Conservation (phyloP, 2,329 filamentous ascomycete genomes). For the Alternaria triticina region DNA sequence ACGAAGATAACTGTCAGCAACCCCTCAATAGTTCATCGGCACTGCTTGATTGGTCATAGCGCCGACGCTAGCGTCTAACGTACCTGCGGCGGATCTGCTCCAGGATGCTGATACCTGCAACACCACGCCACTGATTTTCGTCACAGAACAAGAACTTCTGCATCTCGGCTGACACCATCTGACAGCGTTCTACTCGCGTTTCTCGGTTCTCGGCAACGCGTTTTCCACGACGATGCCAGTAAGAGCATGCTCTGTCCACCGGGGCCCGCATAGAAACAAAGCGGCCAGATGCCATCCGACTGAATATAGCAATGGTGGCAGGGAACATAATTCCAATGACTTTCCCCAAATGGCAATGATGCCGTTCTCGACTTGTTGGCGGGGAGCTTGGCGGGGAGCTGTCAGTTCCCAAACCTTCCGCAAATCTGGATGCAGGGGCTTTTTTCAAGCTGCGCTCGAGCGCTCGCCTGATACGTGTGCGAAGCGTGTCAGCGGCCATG, state of each 20-base stretch:
- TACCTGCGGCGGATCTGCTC: constrained; percentile 25
- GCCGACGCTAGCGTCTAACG: constrained; percentile 21
- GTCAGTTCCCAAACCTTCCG: constrained; percentile 24
- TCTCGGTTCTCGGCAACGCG: constrained; percentile 10
- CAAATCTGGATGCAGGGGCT: constrained; percentile 26
- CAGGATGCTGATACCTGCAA: constrained; percentile 26
- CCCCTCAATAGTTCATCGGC: constrained; percentile 15
- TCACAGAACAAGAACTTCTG: constrained; percentile 5
- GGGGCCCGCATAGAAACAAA: constrained; percentile 13
- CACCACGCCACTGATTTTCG: constrained; percentile 19
- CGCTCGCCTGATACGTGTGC: constrained; percentile 25
- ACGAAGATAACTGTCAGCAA: neutral
- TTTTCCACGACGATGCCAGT: constrained; percentile 23
- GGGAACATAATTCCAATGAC: neutral
- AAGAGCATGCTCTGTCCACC: constrained; percentile 11
- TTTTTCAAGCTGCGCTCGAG: constrained; percentile 18
- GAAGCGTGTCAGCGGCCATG: constrained; percentile 17
- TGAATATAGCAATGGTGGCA: constrained; percentile 1
- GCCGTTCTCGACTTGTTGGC: constrained; percentile 20
- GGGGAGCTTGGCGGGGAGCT: constrained; percentile 28
- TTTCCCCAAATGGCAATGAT: constrained; percentile 6
- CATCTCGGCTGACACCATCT: constrained; percentile 11
- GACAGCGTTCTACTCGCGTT: constrained; percentile 8
- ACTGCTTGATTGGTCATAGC: constrained; percentile 13
- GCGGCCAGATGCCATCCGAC: constrained; percentile 16